Base-by-base conservation (phyloP, 768 basidiomycete genomes). In the Mycena polygramma region DNA sequence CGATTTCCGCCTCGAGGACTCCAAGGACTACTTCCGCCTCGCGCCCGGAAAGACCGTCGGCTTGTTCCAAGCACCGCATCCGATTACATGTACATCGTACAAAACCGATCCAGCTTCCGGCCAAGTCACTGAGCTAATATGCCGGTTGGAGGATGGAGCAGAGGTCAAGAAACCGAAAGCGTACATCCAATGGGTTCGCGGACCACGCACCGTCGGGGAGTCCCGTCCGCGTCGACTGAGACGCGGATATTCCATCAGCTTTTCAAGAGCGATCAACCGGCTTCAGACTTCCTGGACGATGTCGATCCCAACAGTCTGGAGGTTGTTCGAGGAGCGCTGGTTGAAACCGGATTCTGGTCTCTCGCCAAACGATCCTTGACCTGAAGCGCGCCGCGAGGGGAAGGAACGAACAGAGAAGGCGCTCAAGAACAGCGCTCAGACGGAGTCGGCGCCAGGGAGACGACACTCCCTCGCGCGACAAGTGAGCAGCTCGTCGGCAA, bases 1-100 rank as follows among this genome's bases (percentile, higher is more conserved):
- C 68, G 98, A 99, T 81, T 99, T 99, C 87, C 88, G 98, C 61
- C 81, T 93, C 43, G 89, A 94, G 73, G 96, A 97, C 77, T 94
- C 95, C 26, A 91, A 91, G 71, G 97, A 99, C 78, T 99, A 98
- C 82, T 99, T 97, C 90, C 92, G 98, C 49, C 91, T 99, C 54
- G 95, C 97, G 19, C 98, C 98, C 9, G 97, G 97, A 54, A 98
- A 98, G 84, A 95, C 96, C 0, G 98, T 99, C 51, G 98, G 98
- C 19, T 84, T 99, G 35, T 97, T 98, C 87, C 93, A 96, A 78
- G 96, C 91, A 19, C 96, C 96, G 3, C 83, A 91, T 79, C 95
- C 97, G 10, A 93, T 99, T 77, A 96, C 96, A 26, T 97, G 95
- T 80, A 93, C 90, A n/a, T 94, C 94, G 7, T 94, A 92, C 86